phyloP scores from a whole-genome alignment of 2,329 filamentous ascomycete species.

The Fonsecaea nubica region DNA sequence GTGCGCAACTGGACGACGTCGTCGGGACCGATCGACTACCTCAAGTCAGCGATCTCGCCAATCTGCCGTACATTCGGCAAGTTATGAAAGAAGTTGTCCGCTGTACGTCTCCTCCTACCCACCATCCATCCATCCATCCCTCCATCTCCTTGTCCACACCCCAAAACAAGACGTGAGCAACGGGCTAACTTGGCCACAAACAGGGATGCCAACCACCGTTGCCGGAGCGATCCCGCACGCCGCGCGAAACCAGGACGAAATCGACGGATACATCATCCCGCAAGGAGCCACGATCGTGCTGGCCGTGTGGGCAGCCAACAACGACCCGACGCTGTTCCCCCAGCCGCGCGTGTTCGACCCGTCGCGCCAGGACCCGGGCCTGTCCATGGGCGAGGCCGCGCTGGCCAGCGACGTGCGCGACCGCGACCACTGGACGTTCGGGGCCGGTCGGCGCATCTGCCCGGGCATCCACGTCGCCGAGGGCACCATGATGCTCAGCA shows the following conservation, averaged over 20 bases:
- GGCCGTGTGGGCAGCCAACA: constrained; percentile 41
- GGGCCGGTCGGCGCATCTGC: constrained; percentile 56
- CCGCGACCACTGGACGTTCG: constrained; percentile 39
- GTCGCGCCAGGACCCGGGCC: constrained; percentile 42
- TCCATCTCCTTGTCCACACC: not conserved
- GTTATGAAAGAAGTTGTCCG: constrained; percentile 64
- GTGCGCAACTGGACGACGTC: constrained; percentile 58
- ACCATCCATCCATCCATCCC: not conserved
- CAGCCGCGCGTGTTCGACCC: constrained; percentile 45
- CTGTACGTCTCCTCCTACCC: constrained; percentile 50
- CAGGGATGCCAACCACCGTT: constrained; percentile 49
- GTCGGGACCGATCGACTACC: constrained; percentile 54
- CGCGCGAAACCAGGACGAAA: constrained; percentile 32
- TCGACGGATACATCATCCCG: constrained; percentile 37
- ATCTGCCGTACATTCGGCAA: constrained; percentile 60
- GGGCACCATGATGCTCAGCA: constrained; percentile 56
- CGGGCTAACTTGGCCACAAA: not conserved
- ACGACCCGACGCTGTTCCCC: constrained; percentile 39
- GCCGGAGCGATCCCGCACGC: constrained; percentile 37
- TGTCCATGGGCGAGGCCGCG: constrained; percentile 44
- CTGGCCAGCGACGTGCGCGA: constrained; percentile 34
- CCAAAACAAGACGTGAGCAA: not conserved
- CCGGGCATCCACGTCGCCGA: constrained; percentile 59
- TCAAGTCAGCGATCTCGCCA: constrained; percentile 55
- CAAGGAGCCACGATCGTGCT: constrained; percentile 35